Percentiles rank a stretch among this genome's conserved stretches.
Conservation (phyloP, 768 basidiomycete genomes). For the Rhizopogon rudus region DNA sequence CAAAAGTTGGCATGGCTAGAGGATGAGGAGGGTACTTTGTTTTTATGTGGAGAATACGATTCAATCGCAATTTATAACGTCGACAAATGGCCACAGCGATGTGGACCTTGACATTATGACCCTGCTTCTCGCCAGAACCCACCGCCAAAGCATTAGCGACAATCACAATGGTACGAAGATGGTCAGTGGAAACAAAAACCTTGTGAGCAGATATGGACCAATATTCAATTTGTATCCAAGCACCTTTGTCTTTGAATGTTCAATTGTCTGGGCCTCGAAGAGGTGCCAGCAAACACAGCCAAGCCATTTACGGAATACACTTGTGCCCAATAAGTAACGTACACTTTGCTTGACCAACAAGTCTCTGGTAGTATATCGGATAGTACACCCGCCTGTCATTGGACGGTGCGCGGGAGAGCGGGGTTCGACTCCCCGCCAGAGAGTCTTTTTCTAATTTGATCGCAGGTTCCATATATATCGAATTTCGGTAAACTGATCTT, state of each 20-base stretch:
- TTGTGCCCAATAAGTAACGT: background rate
- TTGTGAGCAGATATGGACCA: background rate
- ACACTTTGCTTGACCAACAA: background rate
- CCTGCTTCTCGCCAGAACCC: background rate
- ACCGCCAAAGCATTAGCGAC: background rate
- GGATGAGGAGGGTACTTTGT: background rate
- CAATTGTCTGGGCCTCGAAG: no score
- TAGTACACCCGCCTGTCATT: conserved; percentile 47
- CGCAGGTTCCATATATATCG: no score
- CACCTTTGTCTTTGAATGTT: no score
- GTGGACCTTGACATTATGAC: background rate
- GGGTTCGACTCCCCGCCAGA: conserved; percentile 47
- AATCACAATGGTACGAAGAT: background rate
- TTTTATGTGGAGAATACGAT: background rate
- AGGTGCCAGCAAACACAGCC: no score
- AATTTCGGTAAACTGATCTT: no score
- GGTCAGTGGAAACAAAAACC: background rate
- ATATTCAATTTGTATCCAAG: background rate
- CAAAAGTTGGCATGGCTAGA: background rate
- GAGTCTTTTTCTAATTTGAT: conserved; percentile 12
- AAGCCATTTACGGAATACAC: no score
- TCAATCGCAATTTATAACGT: background rate
- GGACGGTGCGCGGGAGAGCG: conserved; percentile 30
- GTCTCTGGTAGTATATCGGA: conserved; percentile 47
- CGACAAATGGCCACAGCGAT: background rate